These are phyloP conservation scores for Pseudopithomyces maydicus DNA, from an alignment of 2,329 filamentous ascomycete species.

Conservation along the genomic window DNA sequence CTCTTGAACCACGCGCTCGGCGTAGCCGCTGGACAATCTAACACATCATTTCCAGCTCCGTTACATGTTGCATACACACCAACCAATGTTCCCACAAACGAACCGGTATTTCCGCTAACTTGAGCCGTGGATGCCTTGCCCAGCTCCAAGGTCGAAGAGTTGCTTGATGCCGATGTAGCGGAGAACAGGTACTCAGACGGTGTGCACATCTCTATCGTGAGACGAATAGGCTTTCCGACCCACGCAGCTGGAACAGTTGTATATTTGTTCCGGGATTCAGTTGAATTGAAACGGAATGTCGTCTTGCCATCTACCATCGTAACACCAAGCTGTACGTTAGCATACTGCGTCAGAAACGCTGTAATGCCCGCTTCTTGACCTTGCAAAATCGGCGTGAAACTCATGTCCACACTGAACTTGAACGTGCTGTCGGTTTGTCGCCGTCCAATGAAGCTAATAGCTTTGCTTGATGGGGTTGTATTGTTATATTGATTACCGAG, in stretches of 20 bases:
- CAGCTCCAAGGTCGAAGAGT: background rate
- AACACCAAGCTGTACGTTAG: background rate
- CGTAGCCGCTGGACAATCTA: background rate
- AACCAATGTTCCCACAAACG: background rate
- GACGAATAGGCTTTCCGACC: background rate
- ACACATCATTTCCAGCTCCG: background rate
- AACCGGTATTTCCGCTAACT: background rate
- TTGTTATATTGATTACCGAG: constrained; percentile 56
- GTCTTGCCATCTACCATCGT: background rate
- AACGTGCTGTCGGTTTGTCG: constrained; percentile 61
- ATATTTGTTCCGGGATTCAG: background rate
- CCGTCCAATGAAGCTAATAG: constrained; percentile 57
- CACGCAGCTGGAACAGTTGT: background rate
- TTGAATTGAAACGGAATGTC: background rate
- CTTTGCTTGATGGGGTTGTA: constrained; percentile 51
- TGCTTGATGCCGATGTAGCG: background rate
- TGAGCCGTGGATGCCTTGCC: background rate
- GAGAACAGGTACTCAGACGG: background rate
- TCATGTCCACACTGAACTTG: constrained; percentile 54
- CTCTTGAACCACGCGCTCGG: constrained; percentile 1
- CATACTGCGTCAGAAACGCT: background rate
- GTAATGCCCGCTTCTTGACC: background rate
- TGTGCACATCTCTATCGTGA: background rate
- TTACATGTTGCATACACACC: background rate
- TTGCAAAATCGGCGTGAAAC: background rate